phyloP scores from a whole-genome alignment of 2,329 filamentous ascomycete species.

The Exophiala sideris region DNA sequence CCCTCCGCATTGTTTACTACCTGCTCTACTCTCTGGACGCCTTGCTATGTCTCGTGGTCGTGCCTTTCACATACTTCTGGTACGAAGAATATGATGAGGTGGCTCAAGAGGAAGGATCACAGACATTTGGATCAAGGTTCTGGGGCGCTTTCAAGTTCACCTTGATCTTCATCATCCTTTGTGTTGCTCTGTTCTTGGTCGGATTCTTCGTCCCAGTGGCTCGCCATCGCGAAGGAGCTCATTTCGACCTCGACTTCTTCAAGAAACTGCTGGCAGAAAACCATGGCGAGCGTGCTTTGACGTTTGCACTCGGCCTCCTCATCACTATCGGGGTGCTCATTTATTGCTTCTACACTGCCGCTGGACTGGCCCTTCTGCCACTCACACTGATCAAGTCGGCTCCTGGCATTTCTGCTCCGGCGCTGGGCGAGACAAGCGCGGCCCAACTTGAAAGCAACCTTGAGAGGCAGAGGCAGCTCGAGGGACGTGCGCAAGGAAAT shows the following conservation, averaged over 20 bases:
- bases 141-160: slow-evolving; percentile 91
- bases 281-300: slow-evolving; percentile 86
- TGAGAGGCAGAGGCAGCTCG: slow-evolving; percentile 86
- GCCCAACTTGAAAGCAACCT: slow-evolving; percentile 81
- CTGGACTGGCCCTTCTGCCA: slow-evolving; percentile 83
- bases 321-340: slow-evolving; percentile 81
- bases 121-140: slow-evolving; percentile 67
- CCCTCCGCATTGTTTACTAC: slow-evolving; percentile 88
- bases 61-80: slow-evolving; percentile 97
- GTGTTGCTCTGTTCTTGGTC: slow-evolving; percentile 76
- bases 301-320: slow-evolving; percentile 84
- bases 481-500: slow-evolving; percentile 76
- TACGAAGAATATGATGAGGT: slow-evolving; percentile 97
- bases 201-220: slow-evolving; percentile 91
- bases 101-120: slow-evolving; percentile 72
- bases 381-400: slow-evolving; percentile 89
- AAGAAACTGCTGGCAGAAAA: slow-evolving; percentile 75
- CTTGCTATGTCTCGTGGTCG: slow-evolving; percentile 78
- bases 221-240: slow-evolving; percentile 60
- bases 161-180: slow-evolving; percentile 71
- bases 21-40: slow-evolving; percentile 87
- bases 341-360: slow-evolving; percentile 83
- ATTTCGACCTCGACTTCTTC: slow-evolving; percentile 87
- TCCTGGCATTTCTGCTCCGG: slow-evolving; percentile 77
- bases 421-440: slow-evolving; percentile 71